phyloP scores from a whole-genome alignment of 2,329 filamentous ascomycete genomes.

The Hortaea werneckii region DNA sequence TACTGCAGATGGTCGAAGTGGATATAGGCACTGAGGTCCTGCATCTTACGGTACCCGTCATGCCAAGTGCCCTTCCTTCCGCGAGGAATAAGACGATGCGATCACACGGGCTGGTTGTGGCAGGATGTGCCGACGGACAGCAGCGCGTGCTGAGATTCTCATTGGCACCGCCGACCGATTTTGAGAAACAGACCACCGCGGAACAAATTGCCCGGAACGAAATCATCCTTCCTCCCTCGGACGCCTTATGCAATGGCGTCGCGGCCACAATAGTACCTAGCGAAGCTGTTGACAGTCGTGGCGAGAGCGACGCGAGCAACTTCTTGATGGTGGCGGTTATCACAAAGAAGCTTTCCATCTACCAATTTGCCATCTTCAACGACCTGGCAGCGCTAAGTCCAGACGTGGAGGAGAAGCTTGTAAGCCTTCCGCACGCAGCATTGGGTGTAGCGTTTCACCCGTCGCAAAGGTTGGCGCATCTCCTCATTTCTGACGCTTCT shows the following conservation, averaged over 20 bases:
- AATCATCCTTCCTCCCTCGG: neutral
- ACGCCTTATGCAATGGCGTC: neutral
- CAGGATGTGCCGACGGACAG: slow-evolving; percentile 47
- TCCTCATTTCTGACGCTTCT: slow-evolving; percentile 45
- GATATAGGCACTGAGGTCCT: slow-evolving; percentile 44
- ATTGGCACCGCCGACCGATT: slow-evolving; percentile 1
- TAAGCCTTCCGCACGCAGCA: slow-evolving; percentile 9
- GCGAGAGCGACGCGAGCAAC: neutral
- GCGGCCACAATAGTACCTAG: slow-evolving; percentile 6
- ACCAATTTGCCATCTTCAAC: slow-evolving; percentile 13
- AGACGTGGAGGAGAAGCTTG: slow-evolving; percentile 4
- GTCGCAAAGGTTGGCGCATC: slow-evolving; percentile 19
- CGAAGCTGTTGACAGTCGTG: neutral
- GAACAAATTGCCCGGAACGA: neutral
- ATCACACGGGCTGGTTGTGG: slow-evolving; percentile 38
- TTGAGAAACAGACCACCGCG: neutral
- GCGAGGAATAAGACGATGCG: slow-evolving; percentile 17
- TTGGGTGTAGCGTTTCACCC: slow-evolving; percentile 17
- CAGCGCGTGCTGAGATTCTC: slow-evolving; percentile 17
- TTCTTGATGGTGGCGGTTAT: slow-evolving; percentile 8
- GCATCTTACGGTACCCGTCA: slow-evolving; percentile 39
- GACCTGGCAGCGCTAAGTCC: slow-evolving; percentile 9
- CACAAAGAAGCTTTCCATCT: slow-evolving; percentile 12
- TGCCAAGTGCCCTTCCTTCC: slow-evolving; percentile 4
- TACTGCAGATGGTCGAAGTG: slow-evolving; percentile 47